These are phyloP conservation scores for Pleurotus giganteus DNA, from an alignment of 768 basidiomycete genomes.

Conservation along the genomic window DNA sequence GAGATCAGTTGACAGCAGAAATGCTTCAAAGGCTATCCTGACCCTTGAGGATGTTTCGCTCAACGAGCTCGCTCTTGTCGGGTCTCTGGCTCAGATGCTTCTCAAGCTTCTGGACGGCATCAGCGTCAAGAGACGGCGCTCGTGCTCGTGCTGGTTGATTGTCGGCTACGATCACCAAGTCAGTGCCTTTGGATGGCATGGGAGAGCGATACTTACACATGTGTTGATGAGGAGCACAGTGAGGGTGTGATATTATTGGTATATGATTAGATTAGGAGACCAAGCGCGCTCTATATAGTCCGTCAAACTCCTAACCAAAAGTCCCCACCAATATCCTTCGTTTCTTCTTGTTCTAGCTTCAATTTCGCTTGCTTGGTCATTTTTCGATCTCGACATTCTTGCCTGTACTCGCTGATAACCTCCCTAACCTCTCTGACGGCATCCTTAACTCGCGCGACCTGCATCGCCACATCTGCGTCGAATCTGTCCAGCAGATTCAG, in stretches of 20 bases:
- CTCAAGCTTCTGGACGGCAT: slow-evolving; percentile 47
- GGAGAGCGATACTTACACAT: background rate
- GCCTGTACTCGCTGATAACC: slow-evolving; percentile 18
- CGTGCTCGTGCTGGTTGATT: slow-evolving; percentile 1
- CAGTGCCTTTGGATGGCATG: background rate
- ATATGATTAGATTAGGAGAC: background rate
- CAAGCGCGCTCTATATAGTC: background rate
- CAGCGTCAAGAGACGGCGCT: slow-evolving; percentile 18
- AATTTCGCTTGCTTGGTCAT: background rate
- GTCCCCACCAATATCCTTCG: slow-evolving; percentile 10
- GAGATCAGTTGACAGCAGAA: slow-evolving; percentile 7
- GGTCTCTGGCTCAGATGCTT: slow-evolving; percentile 51
- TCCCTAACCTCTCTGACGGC: slow-evolving; percentile 20
- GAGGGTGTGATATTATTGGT: background rate
- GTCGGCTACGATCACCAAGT: slow-evolving; percentile 2
- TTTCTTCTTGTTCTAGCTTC: background rate
- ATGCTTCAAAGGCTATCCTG: background rate
- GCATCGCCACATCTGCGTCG: slow-evolving; percentile 28
- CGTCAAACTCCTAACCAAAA: slow-evolving; percentile 10
- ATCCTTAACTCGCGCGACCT: slow-evolving; percentile 20
- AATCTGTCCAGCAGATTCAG: slow-evolving; percentile 32
- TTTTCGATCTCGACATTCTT: slow-evolving; percentile 14
- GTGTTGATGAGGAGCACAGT: background rate
- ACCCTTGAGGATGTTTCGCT: slow-evolving; percentile 73
- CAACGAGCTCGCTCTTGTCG: slow-evolving; percentile 59